These are phyloP conservation scores for Ceratobasidium sp. DNA, from an alignment of 1,284 basidiomycete genomes.

Conservation along the genomic window DNA sequence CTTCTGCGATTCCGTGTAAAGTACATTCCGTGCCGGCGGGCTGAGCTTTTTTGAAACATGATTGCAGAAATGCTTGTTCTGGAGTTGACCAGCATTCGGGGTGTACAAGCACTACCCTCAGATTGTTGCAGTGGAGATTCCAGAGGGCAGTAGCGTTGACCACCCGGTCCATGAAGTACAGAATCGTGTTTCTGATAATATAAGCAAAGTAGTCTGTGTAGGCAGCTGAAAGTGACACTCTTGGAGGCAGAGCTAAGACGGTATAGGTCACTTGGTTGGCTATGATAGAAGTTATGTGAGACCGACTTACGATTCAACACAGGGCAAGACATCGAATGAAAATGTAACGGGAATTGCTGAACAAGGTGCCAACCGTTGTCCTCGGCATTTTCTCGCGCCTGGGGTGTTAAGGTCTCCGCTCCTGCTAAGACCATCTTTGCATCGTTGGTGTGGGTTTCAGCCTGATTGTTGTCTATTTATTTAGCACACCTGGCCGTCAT, in stretches of 20 bases:
- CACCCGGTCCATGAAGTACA: too few relatives aligned
- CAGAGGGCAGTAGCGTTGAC: too few relatives aligned
- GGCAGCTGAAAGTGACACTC: neutral
- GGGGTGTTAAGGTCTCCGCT: neutral
- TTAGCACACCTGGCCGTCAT: neutral
- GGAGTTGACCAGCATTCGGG: constrained; percentile 10
- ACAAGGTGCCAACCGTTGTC: constrained; percentile 23
- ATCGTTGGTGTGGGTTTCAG: too few relatives aligned
- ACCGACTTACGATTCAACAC: neutral
- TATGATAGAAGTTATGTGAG: neutral
- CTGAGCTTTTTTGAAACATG: neutral
- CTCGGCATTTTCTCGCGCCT: neutral
- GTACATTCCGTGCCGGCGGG: neutral
- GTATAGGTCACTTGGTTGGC: neutral
- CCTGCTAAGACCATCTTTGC: constrained; percentile 21
- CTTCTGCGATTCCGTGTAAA: neutral
- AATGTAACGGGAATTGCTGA: constrained; percentile 30
- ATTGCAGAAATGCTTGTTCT: constrained; percentile 28
- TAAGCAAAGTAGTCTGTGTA: constrained; percentile 36
- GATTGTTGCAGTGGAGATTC: neutral
- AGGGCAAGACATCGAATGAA: neutral
- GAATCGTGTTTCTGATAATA: constrained; percentile 16
- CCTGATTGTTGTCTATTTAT: too few relatives aligned
- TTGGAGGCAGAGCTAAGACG: constrained; percentile 9
- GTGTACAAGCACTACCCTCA: constrained; percentile 12